Evolutionary conservation across 176 grass and related monocot genomes (phyloP).

Genomic region (Phoenix dactylifera): DNA sequence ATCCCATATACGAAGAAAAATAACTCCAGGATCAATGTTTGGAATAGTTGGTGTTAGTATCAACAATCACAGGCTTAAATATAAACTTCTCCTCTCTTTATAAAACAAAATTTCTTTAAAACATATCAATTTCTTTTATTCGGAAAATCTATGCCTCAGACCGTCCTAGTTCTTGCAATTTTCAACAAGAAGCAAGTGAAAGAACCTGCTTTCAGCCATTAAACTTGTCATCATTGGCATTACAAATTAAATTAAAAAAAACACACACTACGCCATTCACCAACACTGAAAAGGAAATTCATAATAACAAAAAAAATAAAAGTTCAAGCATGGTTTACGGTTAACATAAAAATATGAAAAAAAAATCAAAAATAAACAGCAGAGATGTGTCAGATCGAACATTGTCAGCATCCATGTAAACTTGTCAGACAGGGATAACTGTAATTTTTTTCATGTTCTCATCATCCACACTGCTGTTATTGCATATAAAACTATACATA

Average conservation of each 20-base stretch:
- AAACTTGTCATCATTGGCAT: constrained; percentile 43
- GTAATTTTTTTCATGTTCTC: constrained; percentile 40
- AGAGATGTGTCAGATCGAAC: constrained; percentile 33
- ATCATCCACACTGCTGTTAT: constrained; percentile 32
- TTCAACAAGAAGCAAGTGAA: constrained; percentile 22
- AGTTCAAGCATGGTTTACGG: background rate
- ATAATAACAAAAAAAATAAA: too few species aligned
- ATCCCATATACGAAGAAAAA: too few species aligned
- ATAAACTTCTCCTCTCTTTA: too few species aligned
- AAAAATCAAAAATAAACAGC: background rate
- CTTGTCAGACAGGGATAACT: constrained; percentile 87
- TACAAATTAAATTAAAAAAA: background rate
- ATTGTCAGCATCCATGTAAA: constrained; percentile 46
- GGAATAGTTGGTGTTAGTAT: too few species aligned
- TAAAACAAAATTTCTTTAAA: too few species aligned
- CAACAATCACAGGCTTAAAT: too few species aligned
- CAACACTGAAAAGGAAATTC: too few species aligned
- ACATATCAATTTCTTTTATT: too few species aligned
- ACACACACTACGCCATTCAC: too few species aligned
- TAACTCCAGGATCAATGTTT: too few species aligned
- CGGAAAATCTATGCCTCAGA: constrained; percentile 34
- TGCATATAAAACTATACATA: too few species aligned
- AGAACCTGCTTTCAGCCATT: background rate
- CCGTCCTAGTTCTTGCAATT: constrained; percentile 62
- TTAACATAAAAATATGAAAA: background rate